Evolutionary conservation across 805 yeast genomes (phyloP), one percentile per base, ranked within the genome.

Genomic region (Ogataea glucozyma): DNA sequence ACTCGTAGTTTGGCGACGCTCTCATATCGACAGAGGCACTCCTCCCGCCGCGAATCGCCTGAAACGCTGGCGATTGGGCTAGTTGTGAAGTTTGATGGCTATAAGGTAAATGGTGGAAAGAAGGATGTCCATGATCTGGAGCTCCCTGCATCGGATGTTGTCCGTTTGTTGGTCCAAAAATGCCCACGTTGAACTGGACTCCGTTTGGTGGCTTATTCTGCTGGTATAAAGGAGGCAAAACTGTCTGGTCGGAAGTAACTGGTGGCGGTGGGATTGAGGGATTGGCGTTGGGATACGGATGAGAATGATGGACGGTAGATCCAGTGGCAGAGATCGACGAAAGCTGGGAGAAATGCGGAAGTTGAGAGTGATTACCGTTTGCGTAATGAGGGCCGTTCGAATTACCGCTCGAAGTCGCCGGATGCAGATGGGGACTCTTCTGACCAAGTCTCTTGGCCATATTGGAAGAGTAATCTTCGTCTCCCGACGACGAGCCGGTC

Each of bases 11-110:
- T 10, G 36, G 24, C 30, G 45, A 40, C 13, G 46, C 41, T 21
- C 57, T 41, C 27, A 50, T 24, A 43, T 57, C 63, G 30, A 56
- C 49, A 13, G 62, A 51, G 4, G 53, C 49, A 30, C 60, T 53
- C 38, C 60, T 46, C n/a, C 53, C 49, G 10, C 45, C 32, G 17
- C 54, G 31, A 6, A 47, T 39, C 2, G 52, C 44, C 26, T 46
- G 49, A 32, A 53, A 44, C 13, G 47, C 46, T 8, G 56, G 45
- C 5, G 49, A 33, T 16, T 44, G 47, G 18, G 42, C 44, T n/a
- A 26, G 32, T 22, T 23, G 39, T 13, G 36, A 40, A 2, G 41
- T 16, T 13, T 20, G 32, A 13, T 16, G 32, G 18, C 31, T 26
- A 31, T 19, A 41, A 27, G 38, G 41, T 23, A 36, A 30, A 22